A percentile compares a stretch with the other conserved stretches of the same genome.
Conservation (phyloP, 1,284 basidiomycete species). For the Puccinia hordei region DNA sequence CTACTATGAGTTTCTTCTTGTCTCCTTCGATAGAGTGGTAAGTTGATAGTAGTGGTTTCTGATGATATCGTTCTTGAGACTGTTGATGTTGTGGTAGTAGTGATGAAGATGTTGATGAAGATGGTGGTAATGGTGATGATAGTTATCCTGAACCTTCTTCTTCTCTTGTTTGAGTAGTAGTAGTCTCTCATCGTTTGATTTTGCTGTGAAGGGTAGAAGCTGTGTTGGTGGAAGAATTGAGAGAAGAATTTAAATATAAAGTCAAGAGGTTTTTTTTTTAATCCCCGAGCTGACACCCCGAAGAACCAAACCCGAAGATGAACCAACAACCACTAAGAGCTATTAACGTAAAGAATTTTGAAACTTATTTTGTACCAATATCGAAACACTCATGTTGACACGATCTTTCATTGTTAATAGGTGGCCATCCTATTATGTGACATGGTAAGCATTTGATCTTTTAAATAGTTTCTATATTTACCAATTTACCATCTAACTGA, state of each 20-base stretch:
- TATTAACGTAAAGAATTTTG: not conserved
- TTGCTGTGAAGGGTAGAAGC: not conserved
- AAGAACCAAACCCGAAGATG: not conserved
- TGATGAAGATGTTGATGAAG: too few relatives aligned
- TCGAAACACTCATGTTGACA: too few relatives aligned
- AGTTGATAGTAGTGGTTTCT: not conserved
- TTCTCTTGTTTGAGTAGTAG: too few relatives aligned
- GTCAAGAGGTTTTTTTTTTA: too few relatives aligned
- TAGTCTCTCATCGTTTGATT: not conserved
- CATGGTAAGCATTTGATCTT: constrained; percentile 29
- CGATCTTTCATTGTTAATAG: not conserved
- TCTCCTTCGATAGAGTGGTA: not conserved
- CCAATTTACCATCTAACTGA: not conserved
- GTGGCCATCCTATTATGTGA: constrained; percentile 23
- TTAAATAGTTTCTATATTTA: too few relatives aligned
- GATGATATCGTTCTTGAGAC: not conserved
- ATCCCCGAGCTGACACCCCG: too few relatives aligned
- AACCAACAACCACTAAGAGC: not conserved
- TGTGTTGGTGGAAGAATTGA: too few relatives aligned
- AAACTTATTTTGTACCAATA: too few relatives aligned
- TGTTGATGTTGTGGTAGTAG: not conserved
- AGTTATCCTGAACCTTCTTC: not conserved
- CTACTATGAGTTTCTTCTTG: not conserved
- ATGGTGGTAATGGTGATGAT: not conserved
- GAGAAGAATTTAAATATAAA: too few relatives aligned